Evolutionary conservation across 257 asterid genomes (phyloP).

Genomic region (Nicotiana tomentosiformis): DNA sequence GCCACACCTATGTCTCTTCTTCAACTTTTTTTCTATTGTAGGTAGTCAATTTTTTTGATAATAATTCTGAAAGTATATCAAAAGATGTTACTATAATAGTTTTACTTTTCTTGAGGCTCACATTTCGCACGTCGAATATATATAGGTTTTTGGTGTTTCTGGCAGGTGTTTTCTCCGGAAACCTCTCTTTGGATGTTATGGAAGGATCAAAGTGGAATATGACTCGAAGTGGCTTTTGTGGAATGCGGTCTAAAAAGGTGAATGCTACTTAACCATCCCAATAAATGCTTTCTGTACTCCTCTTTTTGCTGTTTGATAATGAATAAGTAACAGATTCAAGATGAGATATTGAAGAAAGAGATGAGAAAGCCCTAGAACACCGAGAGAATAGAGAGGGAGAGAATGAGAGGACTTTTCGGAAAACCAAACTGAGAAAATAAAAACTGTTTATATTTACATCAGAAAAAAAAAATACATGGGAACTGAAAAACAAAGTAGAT

Average conservation of each 20-base stretch:
- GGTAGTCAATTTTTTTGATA: background rate
- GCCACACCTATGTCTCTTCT: background rate
- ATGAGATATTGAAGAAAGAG: background rate
- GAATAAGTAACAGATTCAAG: slow-evolving; percentile 1
- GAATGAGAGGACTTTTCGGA: background rate
- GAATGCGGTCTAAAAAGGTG: slow-evolving; percentile 95
- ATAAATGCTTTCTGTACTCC: background rate
- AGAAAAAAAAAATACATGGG: background rate
- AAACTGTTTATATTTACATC: background rate
- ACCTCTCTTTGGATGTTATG: slow-evolving; percentile 70
- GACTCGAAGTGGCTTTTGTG: slow-evolving; percentile 90
- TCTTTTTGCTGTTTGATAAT: background rate
- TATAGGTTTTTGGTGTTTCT: slow-evolving; percentile 12
- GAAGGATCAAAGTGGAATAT: slow-evolving; percentile 82
- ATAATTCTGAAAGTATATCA: background rate
- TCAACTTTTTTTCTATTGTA: background rate
- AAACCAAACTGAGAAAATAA: background rate
- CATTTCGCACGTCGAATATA: background rate
- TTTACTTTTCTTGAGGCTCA: background rate
- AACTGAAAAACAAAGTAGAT: background rate
- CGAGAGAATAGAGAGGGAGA: background rate
- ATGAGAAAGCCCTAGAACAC: background rate
- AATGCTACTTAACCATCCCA: slow-evolving; percentile 6
- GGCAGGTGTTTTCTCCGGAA: slow-evolving; percentile 83
- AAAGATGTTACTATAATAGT: background rate